Base-by-base conservation (phyloP, 2,329 filamentous ascomycete species). In the Aspergillus sclerotialis region DNA sequence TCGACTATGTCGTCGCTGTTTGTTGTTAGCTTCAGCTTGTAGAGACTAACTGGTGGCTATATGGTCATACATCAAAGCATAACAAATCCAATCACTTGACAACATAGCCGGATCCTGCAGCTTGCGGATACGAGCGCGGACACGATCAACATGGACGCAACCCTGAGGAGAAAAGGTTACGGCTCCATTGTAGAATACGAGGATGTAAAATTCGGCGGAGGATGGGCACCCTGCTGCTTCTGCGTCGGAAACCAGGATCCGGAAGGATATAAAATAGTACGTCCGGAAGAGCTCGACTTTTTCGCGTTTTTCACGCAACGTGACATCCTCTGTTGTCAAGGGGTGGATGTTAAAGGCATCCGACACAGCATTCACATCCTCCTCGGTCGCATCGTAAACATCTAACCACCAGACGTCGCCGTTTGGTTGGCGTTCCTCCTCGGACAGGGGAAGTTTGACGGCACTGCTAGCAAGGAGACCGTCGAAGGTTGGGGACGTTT, bases 31-130 rank as follows among this genome's bases (percentile, higher is more conserved):
- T 5, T 4, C n/a, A 5, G n/a, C n/a, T n/a, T n/a, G n/a, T n/a
- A n/a, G n/a, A n/a, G n/a, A n/a, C n/a, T n/a, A n/a, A n/a, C n/a
- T n/a, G n/a, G n/a, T n/a, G n/a, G n/a, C n/a, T n/a, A n/a, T n/a
- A n/a, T n/a, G 2, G 34, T 65, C 80, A 68, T 69, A 87, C 82
- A 96, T 95, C 46, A 98, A 70, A 21, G 92, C 92, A 58, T 98
- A 98, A 67, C 92, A 96, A 50, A 96, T 90, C 89, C 92, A 98
- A 64, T 96, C 92, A 47, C 88, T 88, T 52, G 86, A 92, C 26
- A 96, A 70, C 40, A 88, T 80, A 48, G 94, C 81, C 49, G 94
- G 94, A 55, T 96, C 89, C 53, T 93, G 88, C 38, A 96, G 71
- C 45, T 84, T 82, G 9, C 84, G 80, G 48, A 96, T 94, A 52